Conservation (phyloP, 148 eudicot genomes). For the Suaeda aralocaspica region DNA sequence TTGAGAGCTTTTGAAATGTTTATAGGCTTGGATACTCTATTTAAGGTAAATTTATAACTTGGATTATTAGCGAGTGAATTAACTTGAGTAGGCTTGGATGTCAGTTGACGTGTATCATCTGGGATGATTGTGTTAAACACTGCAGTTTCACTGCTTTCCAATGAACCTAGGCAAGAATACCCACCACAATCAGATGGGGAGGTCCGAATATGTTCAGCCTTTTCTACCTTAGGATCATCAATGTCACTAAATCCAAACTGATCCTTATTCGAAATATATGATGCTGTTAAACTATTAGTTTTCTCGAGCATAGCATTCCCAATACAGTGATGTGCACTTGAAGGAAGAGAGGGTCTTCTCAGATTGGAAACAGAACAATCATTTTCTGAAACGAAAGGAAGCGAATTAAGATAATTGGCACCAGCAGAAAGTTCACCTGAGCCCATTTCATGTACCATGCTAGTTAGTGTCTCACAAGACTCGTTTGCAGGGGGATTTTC, state of each 20-base stretch:
- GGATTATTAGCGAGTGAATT: constrained; percentile 18
- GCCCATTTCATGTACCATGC: constrained; percentile 24
- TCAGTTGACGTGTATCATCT: constrained; percentile 9
- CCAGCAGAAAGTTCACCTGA: constrained; percentile 21
- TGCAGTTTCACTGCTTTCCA: constrained; percentile 31
- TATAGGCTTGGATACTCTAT: constrained; percentile 35
- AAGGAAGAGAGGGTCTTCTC: constrained; percentile 8
- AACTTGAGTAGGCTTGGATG: constrained; percentile 25
- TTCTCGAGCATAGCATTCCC: constrained; percentile 8
- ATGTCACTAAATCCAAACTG: constrained; percentile 57
- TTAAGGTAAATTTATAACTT: constrained; percentile 25
- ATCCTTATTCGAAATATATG: constrained; percentile 42
- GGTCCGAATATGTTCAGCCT: constrained; percentile 13
- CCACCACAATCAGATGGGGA: constrained; percentile 28
- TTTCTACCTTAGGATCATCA: constrained; percentile 35
- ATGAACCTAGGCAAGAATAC: constrained; percentile 18
- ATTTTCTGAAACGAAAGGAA: constrained; percentile 17
- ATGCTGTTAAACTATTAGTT: not conserved
- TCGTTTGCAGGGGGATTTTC: constrained; percentile 7
- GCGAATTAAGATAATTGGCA: constrained; percentile 20
- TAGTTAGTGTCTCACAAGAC: constrained; percentile 15
- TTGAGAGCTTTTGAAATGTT: constrained; percentile 29
- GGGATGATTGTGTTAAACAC: constrained; percentile 18
- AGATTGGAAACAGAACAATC: constrained; percentile 7
- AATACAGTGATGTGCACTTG: constrained; percentile 15